Base-by-base conservation (phyloP, 1,139 yeast species). In the Candida glucosophila region DNA sequence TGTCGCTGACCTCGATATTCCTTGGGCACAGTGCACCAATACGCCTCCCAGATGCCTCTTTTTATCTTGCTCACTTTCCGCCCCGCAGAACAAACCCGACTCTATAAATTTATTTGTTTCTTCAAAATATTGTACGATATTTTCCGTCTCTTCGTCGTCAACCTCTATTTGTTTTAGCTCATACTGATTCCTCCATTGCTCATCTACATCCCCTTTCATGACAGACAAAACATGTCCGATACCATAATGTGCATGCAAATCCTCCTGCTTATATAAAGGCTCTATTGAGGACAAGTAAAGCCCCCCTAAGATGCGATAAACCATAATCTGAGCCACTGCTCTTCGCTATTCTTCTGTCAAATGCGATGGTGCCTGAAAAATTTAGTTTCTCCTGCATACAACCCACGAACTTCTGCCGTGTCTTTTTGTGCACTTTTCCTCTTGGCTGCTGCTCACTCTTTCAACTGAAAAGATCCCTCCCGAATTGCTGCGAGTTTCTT, bases 21-120 rank as follows among this genome's bases (percentile, higher is more conserved):
- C 98, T 16, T 95, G 95, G 29, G 86, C 83, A 47, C 92, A 80
- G 44, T 79, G 83, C 5, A 80, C 58, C 24, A 75, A 55, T 0
- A 79, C 56, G 20, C 58, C 59, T 2, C 65, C 66, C 32, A 44
- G 43, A 33, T 72, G 80, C 28, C 65, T 59, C 26, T 53, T 49
- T 55, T 46, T 31, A 20, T 30, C 46, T 31, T 55, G 52, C 10
- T 52, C 56, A 18, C 47, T 46, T 17, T 40, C 32, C 6, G 49
- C 52, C 4, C 25, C 17, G 7, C 26, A 29, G 37, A 64, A 67
- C 20, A 82, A 55, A 0, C 88, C 86, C 2, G 50, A 41, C 23
- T 78, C 79, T 6, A 90, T 80, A 47, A 82, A 85, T 8, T 52
- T 52, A 40, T 78, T 78, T 2, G 81, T 61, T 23, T 67, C 66